Evolutionary conservation across 2,329 filamentous ascomycete genomes (phyloP).

Genomic region (Fusarium denticulatum): DNA sequence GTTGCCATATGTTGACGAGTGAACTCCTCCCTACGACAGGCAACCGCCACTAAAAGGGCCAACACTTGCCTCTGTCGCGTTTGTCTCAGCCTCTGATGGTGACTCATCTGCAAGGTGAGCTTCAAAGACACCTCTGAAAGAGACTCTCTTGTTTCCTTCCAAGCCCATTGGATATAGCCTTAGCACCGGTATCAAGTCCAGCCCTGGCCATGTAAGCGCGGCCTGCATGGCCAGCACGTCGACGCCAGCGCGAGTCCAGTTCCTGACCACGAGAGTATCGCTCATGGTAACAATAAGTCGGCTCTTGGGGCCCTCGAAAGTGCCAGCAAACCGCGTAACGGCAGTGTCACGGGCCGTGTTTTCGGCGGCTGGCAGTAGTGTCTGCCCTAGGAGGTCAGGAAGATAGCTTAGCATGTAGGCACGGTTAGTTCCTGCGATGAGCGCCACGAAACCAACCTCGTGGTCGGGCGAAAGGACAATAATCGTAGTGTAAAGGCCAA

Average conservation of each 20-base stretch:
- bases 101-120: rapidly evolving
- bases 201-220: neutral
- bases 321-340: neutral
- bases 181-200: neutral
- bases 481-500: neutral
- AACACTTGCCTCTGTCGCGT: neutral
- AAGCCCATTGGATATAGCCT: neutral
- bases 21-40: conserved; percentile 1
- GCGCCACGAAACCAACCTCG: neutral
- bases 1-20: neutral
- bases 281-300: neutral
- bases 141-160: neutral
- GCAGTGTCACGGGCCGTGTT: neutral
- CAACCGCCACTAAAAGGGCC: neutral
- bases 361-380: neutral
- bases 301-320: neutral
- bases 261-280: neutral
- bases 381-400: neutral
- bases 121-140: neutral
- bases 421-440: neutral
- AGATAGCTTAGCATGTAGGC: neutral
- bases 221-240: neutral
- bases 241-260: neutral
- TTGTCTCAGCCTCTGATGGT: neutral
- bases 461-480: conserved; percentile 4